Percentiles rank a stretch among this genome's conserved stretches.
These are phyloP conservation scores for Cryptococcus maquisensis DNA, from an alignment of 1,284 basidiomycete species.

Conservation along the genomic window DNA sequence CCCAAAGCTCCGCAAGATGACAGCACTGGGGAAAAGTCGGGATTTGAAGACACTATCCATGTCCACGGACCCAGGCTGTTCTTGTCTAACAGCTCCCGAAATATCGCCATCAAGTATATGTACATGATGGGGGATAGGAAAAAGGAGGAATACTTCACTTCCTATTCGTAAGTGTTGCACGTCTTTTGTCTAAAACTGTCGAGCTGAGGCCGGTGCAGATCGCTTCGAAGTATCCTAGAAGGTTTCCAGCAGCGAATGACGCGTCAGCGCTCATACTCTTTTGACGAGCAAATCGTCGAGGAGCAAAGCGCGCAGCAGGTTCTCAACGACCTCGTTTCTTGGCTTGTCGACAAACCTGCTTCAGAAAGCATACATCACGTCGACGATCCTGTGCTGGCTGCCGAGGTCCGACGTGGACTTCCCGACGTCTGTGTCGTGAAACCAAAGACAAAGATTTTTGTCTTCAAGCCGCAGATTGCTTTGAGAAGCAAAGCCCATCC, in stretches of 20 bases:
- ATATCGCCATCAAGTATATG: conserved; percentile 85
- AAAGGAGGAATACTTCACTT: conserved; percentile 83
- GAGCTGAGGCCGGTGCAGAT: conserved; percentile 8
- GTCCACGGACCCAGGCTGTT: conserved; percentile 82
- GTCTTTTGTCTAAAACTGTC: not conserved
- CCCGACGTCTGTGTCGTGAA: conserved; percentile 47
- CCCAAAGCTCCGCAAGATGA: not conserved
- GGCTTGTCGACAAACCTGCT: conserved; percentile 12
- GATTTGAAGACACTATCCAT: conserved; percentile 81
- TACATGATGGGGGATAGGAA: conserved; percentile 69
- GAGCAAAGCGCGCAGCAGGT: conserved; percentile 7
- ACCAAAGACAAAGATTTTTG: conserved; percentile 71
- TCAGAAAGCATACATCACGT: conserved; percentile 19
- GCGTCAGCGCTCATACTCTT: not conserved
- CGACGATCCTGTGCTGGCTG: conserved; percentile 13
- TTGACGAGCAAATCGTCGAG: conserved; percentile 8
- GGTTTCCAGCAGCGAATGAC: conserved; percentile 20
- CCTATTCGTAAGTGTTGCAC: conserved; percentile 60
- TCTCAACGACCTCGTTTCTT: conserved; percentile 18
- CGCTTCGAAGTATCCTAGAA: conserved; percentile 31
- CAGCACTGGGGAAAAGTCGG: conserved; percentile 4
- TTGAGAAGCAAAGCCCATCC: conserved; percentile 63
- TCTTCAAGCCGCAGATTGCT: conserved; percentile 88
- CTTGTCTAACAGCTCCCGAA: conserved; percentile 72
- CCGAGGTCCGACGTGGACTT: conserved; percentile 21